phyloP scores from a whole-genome alignment of 768 basidiomycete species.

The Phaffia australis region DNA sequence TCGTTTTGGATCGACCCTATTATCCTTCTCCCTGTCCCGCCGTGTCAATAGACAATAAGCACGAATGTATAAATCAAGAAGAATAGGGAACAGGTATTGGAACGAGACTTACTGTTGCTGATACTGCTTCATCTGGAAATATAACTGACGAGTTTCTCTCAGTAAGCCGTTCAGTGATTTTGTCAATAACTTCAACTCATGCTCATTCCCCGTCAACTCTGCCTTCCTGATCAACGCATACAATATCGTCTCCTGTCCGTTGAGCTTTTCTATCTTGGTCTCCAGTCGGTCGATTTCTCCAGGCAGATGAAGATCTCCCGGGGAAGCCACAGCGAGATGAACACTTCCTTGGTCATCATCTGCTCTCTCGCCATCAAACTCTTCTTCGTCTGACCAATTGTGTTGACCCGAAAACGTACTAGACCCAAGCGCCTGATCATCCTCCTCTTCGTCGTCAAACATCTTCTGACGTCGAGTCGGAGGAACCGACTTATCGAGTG shows the following conservation, averaged over 20 bases:
- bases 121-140: slow-evolving; percentile 84
- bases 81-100: too few relatives aligned
- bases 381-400: too few relatives aligned
- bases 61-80: too few relatives aligned
- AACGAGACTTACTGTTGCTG: slow-evolving; percentile 62
- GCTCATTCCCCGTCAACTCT: slow-evolving; percentile 78
- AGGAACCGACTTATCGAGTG: too few relatives aligned
- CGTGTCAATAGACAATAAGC: too few relatives aligned
- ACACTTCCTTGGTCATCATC: too few relatives aligned
- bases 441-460: too few relatives aligned
- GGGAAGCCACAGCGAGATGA: neutral
- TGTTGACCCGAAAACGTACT: too few relatives aligned
- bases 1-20: slow-evolving; percentile 68
- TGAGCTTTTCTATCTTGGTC: slow-evolving; percentile 62
- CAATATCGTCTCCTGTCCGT: slow-evolving; percentile 71
- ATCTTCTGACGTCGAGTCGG: too few relatives aligned
- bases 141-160: slow-evolving; percentile 68
- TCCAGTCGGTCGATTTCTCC: slow-evolving; percentile 71
- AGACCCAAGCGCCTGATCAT: too few relatives aligned
- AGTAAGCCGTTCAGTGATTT: slow-evolving; percentile 72
- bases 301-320: slow-evolving; percentile 63
- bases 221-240: slow-evolving; percentile 86
- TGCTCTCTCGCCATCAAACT: too few relatives aligned
- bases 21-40: slow-evolving; percentile 53
- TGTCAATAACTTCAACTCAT: slow-evolving; percentile 69